Base-by-base conservation (phyloP, 768 basidiomycete species). In the Lactifluus piperatus region DNA sequence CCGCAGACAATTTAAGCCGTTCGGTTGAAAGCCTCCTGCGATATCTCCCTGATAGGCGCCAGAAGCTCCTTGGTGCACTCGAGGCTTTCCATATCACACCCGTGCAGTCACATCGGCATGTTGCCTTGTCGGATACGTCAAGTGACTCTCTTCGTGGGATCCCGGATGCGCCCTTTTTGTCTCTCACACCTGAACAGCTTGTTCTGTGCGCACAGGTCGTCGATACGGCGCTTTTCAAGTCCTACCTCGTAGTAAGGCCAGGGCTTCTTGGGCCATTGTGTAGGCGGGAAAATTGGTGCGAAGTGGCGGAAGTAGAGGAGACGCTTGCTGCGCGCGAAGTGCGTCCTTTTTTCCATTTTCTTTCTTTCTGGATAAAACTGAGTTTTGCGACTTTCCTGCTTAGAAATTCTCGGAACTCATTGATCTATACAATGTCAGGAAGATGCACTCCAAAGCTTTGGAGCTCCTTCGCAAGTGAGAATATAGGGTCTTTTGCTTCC, bases 201-300 rank as follows among this genome's bases (percentile, higher is more conserved):
- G 76, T 94, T 37, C 80, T 91, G 20, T 91, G 87, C 56, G 93
- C 94, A 0, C 94, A 97, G 72, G 84, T 98, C 34, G 88, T 97
- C 26, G 92, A 98, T 67, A 97, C 97, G 1, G 94, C 91, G 9
- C 73, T 98, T 63, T 94, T 98, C 73, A 95, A 97, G 72, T 85
- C 88, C 3, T 97, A 95, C 70, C 74, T 98, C 22, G 78, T 91
- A 22, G 85, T 87, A 43, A 77, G 87, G 45, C 92, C 95, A 0
- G 81, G 79, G 13, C 73, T 99, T 57, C 74, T 98, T 10, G 92
- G 91, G 0, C 83, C 91, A 30, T 71, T 97, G 51, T 98, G 95
- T 71, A 81, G 95, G 44, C 75, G 95, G 26, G 82, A 91, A 2
- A 98, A 97, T 71, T 99, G 94, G 93, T 98, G 95, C 71, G 97